phyloP scores from a whole-genome alignment of 345 rosid genomes.

The Carallia pectinifolia region DNA sequence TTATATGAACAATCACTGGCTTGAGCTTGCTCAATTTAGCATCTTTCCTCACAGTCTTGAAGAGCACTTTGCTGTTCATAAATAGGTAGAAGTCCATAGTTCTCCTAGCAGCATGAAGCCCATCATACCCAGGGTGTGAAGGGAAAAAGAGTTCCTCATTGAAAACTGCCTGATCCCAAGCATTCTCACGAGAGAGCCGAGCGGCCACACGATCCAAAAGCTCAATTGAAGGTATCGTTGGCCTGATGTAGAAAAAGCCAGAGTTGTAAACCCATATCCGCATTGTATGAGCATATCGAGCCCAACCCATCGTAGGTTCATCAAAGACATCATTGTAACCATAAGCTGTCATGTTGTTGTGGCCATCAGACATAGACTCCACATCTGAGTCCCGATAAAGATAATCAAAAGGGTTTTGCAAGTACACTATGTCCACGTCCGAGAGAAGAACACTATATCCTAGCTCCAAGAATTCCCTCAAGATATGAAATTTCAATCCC shows the following conservation, averaged over 20 bases:
- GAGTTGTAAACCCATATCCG: constrained; percentile 36
- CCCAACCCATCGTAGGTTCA: constrained; percentile 36
- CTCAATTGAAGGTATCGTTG: constrained; percentile 31
- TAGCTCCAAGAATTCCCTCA: constrained; percentile 33
- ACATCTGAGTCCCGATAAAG: constrained; percentile 35
- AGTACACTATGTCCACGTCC: constrained; percentile 29
- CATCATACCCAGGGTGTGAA: constrained; percentile 24
- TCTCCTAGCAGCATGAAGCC: constrained; percentile 31
- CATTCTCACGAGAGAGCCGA: constrained; percentile 24
- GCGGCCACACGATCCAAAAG: constrained; percentile 31
- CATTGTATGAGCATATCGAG: constrained; percentile 35
- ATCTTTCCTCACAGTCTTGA: constrained; percentile 33
- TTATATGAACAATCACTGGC: constrained; percentile 30
- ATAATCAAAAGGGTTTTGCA: constrained; percentile 29
- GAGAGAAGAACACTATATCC: constrained; percentile 36
- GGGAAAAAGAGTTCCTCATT: constrained; percentile 37
- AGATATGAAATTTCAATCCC: constrained; percentile 26
- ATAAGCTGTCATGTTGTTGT: constrained; percentile 26
- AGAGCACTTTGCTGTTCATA: constrained; percentile 36
- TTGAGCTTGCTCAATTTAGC: constrained; percentile 26
- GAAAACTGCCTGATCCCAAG: constrained; percentile 37
- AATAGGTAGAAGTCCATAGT: constrained; percentile 33
- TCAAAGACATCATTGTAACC: constrained; percentile 29
- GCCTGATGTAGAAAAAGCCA: constrained; percentile 32
- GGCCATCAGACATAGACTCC: constrained; percentile 35